Conservation (phyloP, 371 early-diverging fungal species). For the Apophysomyces elegans region DNA sequence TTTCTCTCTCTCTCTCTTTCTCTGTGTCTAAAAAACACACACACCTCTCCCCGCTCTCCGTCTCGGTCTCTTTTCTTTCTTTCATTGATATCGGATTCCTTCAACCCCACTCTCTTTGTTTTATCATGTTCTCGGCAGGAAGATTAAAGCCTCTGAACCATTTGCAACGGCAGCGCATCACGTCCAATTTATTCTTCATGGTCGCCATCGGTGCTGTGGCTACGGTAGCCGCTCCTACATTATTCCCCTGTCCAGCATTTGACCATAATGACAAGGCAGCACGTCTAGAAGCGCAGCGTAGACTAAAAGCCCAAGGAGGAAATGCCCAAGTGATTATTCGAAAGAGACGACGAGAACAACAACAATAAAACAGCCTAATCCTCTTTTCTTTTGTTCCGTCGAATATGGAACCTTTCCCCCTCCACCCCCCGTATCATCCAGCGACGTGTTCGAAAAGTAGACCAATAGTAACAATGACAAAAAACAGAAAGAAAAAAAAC, state of each 20-base stretch:
- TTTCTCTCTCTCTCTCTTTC: too few species aligned
- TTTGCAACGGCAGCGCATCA: conserved; percentile 54
- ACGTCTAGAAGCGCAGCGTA: conserved; percentile 45
- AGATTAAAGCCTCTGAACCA: conserved; percentile 47
- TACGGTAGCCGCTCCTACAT: conserved; percentile 48
- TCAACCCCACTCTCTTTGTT: conserved; percentile 1
- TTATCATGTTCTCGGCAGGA: conserved; percentile 21
- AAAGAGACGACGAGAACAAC: conserved; percentile 23
- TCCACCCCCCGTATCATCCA: too few species aligned
- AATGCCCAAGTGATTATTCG: conserved; percentile 40
- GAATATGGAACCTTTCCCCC: too few species aligned
- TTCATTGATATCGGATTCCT: background rate
- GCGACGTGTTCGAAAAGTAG: too few species aligned
- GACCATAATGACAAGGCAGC: conserved; percentile 52
- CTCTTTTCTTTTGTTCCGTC: too few species aligned
- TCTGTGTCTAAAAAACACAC: too few species aligned
- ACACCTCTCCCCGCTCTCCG: too few species aligned
- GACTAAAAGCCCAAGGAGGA: conserved; percentile 28
- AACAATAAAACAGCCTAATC: too few species aligned
- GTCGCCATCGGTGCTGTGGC: conserved; percentile 52
- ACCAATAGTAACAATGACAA: too few species aligned
- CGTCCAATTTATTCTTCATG: conserved; percentile 48
- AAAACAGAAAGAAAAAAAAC: too few species aligned
- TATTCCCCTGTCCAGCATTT: conserved; percentile 56
- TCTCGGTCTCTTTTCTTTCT: background rate